phyloP scores from a whole-genome alignment of 179 eudicot species.

The Silene noctiflora region DNA sequence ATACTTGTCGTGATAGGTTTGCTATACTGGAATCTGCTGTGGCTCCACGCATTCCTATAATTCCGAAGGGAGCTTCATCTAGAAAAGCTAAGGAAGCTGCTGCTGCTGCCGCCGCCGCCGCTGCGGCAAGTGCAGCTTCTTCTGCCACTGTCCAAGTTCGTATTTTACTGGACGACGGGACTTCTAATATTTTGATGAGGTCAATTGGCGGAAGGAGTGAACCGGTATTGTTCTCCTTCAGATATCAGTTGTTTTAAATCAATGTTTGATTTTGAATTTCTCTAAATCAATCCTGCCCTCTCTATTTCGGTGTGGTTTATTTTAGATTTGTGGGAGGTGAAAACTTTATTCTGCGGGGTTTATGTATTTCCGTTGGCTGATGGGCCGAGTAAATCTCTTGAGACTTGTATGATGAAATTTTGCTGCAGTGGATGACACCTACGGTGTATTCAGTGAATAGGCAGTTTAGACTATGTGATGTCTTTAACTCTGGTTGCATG shows the following conservation, averaged over 20 bases:
- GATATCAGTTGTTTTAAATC: constrained; percentile 5
- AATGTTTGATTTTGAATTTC: neutral
- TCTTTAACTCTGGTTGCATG: too few relatives aligned
- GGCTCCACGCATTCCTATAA: constrained; percentile 71
- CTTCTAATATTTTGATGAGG: constrained; percentile 90
- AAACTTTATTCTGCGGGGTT: neutral
- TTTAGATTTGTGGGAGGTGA: neutral
- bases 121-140: constrained; percentile 87
- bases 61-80: constrained; percentile 83
- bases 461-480: too few relatives aligned
- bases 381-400: too few relatives aligned
- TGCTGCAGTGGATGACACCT: too few relatives aligned
- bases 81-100: constrained; percentile 98
- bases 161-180: constrained; percentile 90
- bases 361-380: neutral
- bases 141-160: constrained; percentile 93
- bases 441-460: too few relatives aligned
- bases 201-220: constrained; percentile 80
- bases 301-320: neutral
- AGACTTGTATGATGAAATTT: too few relatives aligned
- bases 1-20: constrained; percentile 85
- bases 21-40: constrained; percentile 81
- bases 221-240: constrained; percentile 46
- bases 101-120: constrained; percentile 88
- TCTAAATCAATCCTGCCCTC: constrained; percentile 2